phyloP scores from a whole-genome alignment of 202 grass and related monocot genomes.

The Schoenoplectus triqueter region DNA sequence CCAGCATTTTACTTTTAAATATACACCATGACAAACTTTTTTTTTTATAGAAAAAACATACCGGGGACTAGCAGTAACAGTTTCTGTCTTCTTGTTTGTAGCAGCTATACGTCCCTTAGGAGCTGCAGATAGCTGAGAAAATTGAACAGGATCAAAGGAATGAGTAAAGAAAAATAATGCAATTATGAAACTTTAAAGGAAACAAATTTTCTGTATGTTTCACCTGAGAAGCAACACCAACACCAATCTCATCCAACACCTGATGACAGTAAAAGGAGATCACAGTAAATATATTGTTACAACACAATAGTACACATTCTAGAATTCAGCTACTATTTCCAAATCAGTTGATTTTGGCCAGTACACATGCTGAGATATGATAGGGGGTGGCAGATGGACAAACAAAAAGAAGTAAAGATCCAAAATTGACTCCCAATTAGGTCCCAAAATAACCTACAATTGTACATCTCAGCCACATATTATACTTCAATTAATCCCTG shows the following conservation, averaged over 20 bases:
- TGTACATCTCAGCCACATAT: background rate
- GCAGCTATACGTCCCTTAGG: slow-evolving; percentile 79
- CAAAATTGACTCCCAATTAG: background rate
- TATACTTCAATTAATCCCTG: background rate
- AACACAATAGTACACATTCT: slow-evolving; percentile 7
- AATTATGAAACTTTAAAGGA: slow-evolving; percentile 26
- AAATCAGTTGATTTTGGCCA: background rate
- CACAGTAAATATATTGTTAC: slow-evolving; percentile 31
- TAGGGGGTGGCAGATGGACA: background rate
- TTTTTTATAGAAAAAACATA: slow-evolving; percentile 38
- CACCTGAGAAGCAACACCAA: slow-evolving; percentile 96
- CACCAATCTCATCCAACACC: slow-evolving; percentile 98
- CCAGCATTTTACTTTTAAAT: slow-evolving; percentile 8
- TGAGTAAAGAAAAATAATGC: slow-evolving; percentile 25
- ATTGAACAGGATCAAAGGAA: slow-evolving; percentile 35
- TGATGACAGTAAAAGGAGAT: slow-evolving; percentile 38
- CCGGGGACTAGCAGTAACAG: slow-evolving; percentile 49
- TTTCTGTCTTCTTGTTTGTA: slow-evolving; percentile 64
- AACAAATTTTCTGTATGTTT: slow-evolving; percentile 18
- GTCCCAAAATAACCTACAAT: background rate
- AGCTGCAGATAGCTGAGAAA: slow-evolving; percentile 80
- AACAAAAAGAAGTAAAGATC: background rate
- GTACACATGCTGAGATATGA: background rate
- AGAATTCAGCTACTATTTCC: background rate
- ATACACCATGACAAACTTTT: background rate